Evolutionary conservation across 129 eudicot genomes (phyloP), one percentile per base, ranked within the genome.

Genomic region (Lactuca sativa): DNA sequence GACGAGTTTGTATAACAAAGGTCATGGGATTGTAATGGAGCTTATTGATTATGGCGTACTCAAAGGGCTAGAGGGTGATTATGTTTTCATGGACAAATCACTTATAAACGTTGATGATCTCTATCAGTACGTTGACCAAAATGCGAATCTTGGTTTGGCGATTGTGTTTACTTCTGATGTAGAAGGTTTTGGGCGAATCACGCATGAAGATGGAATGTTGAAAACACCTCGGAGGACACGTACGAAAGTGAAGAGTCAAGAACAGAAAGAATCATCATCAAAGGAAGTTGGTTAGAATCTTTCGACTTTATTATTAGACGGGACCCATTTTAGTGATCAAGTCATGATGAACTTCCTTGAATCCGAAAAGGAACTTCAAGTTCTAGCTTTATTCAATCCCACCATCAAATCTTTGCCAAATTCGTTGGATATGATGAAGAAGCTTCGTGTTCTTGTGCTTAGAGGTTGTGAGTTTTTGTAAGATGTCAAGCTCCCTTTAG

Each of bases 11-110:
- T 86, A 86, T 16, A 74, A 77, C 15, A 58, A 64, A 63, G 87
- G 87, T 44, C 91, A 86, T 66, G 38, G 66, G 55, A 52, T 80
- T 48, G 37, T 86, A 21, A 74, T 86, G 83, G 83, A 80, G 44
- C 87, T 86, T 17, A 44, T 80, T 31, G 83, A 82, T 57, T 77
- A 74, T 62, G 81, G 66, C 18, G 40, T 86, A 47, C 11, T 86
- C 51, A 83, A 81, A 71, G 43, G 36, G 47, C 71, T 74, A 36
- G 86, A 80, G 65, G 81, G 64, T 48, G 87, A 80, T 73, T 74
- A 73, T 67, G 78, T 86, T 59, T 67, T 6, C 62, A 48, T 74
- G 66, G 77, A 67, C 31, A 64, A 60, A 5, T 41, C 62, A 21
- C 56, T 70, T 56, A 61, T 77, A 53, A 30, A 61, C 4, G 9